phyloP scores from a whole-genome alignment of 2,329 filamentous ascomycete species.

The Botrytis deweyae region DNA sequence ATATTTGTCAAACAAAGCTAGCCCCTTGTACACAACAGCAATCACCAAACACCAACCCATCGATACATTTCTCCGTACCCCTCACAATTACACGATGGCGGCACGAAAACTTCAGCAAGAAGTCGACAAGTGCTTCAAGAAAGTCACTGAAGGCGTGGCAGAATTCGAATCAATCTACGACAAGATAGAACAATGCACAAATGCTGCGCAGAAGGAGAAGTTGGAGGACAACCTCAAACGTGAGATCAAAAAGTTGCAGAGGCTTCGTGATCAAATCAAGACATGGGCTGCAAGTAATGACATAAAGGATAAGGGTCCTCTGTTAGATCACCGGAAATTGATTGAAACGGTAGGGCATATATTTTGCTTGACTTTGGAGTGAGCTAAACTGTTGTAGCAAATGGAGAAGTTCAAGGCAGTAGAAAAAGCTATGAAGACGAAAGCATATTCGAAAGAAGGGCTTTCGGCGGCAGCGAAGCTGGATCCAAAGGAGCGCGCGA shows the following conservation, averaged over 20 bases:
- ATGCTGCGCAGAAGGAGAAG: conserved; percentile 96
- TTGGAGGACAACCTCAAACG: conserved; percentile 97
- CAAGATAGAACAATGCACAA: conserved; percentile 91
- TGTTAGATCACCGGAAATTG: conserved; percentile 89
- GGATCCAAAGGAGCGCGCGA: conserved; percentile 97
- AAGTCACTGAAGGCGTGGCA: conserved; percentile 87
- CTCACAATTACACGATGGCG: conserved; percentile 65
- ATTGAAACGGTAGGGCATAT: conserved; percentile 80
- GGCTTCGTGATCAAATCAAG: conserved; percentile 97
- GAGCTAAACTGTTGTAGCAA: conserved; percentile 59
- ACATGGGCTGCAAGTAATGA: conserved; percentile 98
- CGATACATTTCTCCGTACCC: conserved; percentile 23
- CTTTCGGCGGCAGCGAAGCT: conserved; percentile 87
- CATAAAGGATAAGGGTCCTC: conserved; percentile 97
- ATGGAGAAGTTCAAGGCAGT: conserved; percentile 99
- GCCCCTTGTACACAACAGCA: conserved; percentile 35
- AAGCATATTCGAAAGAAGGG: conserved; percentile 98
- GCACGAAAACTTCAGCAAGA: conserved; percentile 96
- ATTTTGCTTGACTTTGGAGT: conserved; percentile 22
- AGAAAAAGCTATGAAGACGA: conserved; percentile 99
- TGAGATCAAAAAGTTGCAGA: conserved; percentile 99
- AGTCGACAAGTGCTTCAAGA: conserved; percentile 99
- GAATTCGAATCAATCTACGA: conserved; percentile 96
- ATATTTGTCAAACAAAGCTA: conserved; percentile 31
- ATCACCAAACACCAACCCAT: conserved; percentile 27